These are phyloP conservation scores for Wallacemonas sp. DNA, from an alignment of 208 protist species.

Conservation along the genomic window DNA sequence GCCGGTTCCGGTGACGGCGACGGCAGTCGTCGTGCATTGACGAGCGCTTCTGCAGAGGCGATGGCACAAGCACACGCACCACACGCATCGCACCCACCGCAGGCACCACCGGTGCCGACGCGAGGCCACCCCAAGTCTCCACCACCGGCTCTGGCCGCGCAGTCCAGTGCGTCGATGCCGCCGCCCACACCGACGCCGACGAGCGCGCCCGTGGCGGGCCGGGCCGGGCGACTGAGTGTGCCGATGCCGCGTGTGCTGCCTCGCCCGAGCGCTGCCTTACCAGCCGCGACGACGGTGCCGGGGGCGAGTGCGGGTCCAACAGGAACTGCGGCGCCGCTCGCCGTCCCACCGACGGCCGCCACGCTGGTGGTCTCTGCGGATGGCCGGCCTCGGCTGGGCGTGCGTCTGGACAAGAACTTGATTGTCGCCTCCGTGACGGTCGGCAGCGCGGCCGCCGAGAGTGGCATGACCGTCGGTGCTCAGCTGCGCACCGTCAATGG, in stretches of 20 bases:
- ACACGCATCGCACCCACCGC: not conserved
- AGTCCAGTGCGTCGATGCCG: not conserved
- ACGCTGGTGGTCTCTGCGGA: not conserved
- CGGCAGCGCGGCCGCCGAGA: conserved; percentile 6
- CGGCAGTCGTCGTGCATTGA: too few relatives aligned
- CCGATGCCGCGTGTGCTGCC: not conserved
- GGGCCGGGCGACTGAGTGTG: too few relatives aligned
- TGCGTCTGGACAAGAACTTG: conserved; percentile 14
- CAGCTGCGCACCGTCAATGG: conserved; percentile 12
- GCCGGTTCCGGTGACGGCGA: too few relatives aligned
- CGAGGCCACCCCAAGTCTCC: conserved; percentile 8
- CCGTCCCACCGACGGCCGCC: not conserved
- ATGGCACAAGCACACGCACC: not conserved
- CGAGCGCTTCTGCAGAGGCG: too few relatives aligned
- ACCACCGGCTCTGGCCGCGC: not conserved
- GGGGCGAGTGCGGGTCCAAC: too few relatives aligned
- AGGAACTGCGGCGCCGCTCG: not conserved
- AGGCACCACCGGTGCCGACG: not conserved
- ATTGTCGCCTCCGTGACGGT: not conserved
- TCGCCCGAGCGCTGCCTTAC: not conserved
- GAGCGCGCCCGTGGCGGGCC: not conserved
- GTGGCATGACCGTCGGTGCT: conserved; percentile 2
- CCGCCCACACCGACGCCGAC: not conserved
- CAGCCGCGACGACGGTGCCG: not conserved
- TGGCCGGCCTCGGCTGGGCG: not conserved